Base-by-base conservation (phyloP, 352 stramenopile genomes). In the Globisporangium canariense region DNA sequence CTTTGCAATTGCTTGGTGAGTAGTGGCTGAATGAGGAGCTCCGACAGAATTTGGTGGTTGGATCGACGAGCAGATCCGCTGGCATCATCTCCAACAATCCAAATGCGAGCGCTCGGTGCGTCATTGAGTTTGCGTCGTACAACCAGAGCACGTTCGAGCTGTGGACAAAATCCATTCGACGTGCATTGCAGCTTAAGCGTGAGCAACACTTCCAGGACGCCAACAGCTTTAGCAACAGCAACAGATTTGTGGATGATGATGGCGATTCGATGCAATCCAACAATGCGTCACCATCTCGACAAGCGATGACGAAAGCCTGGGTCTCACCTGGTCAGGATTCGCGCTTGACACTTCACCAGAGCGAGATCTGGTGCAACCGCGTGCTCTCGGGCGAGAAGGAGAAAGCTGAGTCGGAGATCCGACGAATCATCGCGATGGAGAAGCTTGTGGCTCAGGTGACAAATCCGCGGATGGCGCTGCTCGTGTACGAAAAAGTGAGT, bases 401-500 rank as follows among this genome's bases (percentile, higher is more conserved):
- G 64, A 94, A 95, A 56, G 85, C 85, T 1, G 83, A 93, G 62
- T 93, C 84, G 10, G 86, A 95, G 66, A 76, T 93, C 25, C 73
- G 86, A 8, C 80, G 86, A 45, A 91, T 95, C 59, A 65, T 93
- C 18, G 86, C 86, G 2, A 95, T 95, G 86, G 84, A 95, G 59
- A 93, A 92, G 57, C 68, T 95, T 2, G 85, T 95, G 7, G 69
- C 72, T 9, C 84, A 95, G 71, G 84, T 95, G 34, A 91, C 83
- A 6, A 85, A 76, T 58, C 74, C 84, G 16, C 67, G 79, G 10
- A 95, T 95, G 86, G 86, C 86, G n/a, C 66, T 95, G 34, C 68
- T 95, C 3, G 86, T 95, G 46, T 95, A 95, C 60, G 86, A 95
- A 55, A 95, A 95, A 69, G 86, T 95, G 25, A 93, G 84, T 43